phyloP scores from a whole-genome alignment of 1,139 yeast genomes.

The Eremothecium sinecaudum region DNA sequence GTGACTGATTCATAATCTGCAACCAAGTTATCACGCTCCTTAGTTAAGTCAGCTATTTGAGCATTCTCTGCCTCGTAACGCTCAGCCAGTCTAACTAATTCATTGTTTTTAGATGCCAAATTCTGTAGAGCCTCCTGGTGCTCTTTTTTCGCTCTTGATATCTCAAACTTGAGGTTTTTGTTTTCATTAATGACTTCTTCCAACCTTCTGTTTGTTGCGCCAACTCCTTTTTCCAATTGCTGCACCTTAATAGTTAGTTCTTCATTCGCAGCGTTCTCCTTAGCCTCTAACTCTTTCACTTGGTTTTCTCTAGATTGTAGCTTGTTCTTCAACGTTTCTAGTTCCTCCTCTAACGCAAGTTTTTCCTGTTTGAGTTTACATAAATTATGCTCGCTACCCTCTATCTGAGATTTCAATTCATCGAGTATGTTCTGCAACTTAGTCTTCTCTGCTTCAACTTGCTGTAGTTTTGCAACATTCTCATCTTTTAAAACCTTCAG shows the following conservation, averaged over 20 bases:
- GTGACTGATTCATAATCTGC: constrained; percentile 15
- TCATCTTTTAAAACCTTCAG: not conserved
- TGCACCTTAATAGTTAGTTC: constrained; percentile 34
- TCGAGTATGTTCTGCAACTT: constrained; percentile 6
- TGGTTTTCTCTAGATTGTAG: constrained; percentile 32
- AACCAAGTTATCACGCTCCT: constrained; percentile 25
- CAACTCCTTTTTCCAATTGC: constrained; percentile 31
- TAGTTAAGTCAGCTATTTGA: constrained; percentile 21
- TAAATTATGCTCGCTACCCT: constrained; percentile 1
- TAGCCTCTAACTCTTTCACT: constrained; percentile 31
- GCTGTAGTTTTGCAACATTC: not conserved
- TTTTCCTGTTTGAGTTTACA: constrained; percentile 11
- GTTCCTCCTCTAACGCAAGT: constrained; percentile 20
- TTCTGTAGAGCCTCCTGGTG: constrained; percentile 33
- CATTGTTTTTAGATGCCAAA: constrained; percentile 34
- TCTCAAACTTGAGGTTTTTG: constrained; percentile 34
- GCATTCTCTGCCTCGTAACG: constrained; percentile 23
- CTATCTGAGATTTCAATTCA: constrained; percentile 5
- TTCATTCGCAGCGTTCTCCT: constrained; percentile 30
- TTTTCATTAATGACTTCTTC: constrained; percentile 44
- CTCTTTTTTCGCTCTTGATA: constrained; percentile 33
- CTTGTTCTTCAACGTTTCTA: constrained; percentile 28
- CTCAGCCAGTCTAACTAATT: constrained; percentile 28
- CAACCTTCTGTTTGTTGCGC: constrained; percentile 35
- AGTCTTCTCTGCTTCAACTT: constrained; percentile 9